These are phyloP conservation scores for Tripterygium wilfordii DNA, from an alignment of 177 flowering plant species.

Conservation along the genomic window DNA sequence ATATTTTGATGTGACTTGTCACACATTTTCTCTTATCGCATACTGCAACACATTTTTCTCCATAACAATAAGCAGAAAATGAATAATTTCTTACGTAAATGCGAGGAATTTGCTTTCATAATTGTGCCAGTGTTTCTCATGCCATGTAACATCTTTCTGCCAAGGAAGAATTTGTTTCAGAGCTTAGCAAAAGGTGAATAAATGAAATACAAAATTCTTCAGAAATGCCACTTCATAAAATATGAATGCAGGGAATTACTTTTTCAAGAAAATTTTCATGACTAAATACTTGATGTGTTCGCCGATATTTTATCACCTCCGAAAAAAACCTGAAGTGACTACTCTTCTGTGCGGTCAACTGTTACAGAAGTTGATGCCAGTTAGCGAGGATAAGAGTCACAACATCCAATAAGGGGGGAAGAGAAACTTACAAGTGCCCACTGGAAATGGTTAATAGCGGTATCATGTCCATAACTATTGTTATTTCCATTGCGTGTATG, in stretches of 20 bases:
- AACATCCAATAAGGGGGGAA: neutral
- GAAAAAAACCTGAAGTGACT: slow-evolving; percentile 81
- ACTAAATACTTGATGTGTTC: slow-evolving; percentile 40
- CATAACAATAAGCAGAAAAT: neutral
- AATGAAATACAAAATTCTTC: neutral
- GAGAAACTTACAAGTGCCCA: slow-evolving; percentile 57
- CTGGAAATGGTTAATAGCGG: slow-evolving; percentile 71
- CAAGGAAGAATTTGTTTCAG: slow-evolving; percentile 1
- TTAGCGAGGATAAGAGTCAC: neutral
- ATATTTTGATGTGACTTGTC: too few species aligned
- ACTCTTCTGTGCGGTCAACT: slow-evolving; percentile 60
- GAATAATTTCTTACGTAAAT: slow-evolving; percentile 63
- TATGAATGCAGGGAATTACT: slow-evolving; percentile 29
- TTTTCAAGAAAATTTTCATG: slow-evolving; percentile 62
- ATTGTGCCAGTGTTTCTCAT: slow-evolving; percentile 93
- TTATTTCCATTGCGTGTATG: slow-evolving; percentile 95
- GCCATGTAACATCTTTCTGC: slow-evolving; percentile 92
- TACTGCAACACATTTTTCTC: neutral
- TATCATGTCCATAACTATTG: slow-evolving; percentile 97
- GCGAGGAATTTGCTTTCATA: slow-evolving; percentile 88
- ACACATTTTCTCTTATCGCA: too few species aligned
- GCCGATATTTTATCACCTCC: slow-evolving; percentile 72
- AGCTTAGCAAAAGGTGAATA: neutral
- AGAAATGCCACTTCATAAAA: neutral
- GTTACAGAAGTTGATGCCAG: slow-evolving; percentile 11